Evolutionary conservation across 768 basidiomycete species (phyloP).

Genomic region (Hygrophoropsis aurantiaca): DNA sequence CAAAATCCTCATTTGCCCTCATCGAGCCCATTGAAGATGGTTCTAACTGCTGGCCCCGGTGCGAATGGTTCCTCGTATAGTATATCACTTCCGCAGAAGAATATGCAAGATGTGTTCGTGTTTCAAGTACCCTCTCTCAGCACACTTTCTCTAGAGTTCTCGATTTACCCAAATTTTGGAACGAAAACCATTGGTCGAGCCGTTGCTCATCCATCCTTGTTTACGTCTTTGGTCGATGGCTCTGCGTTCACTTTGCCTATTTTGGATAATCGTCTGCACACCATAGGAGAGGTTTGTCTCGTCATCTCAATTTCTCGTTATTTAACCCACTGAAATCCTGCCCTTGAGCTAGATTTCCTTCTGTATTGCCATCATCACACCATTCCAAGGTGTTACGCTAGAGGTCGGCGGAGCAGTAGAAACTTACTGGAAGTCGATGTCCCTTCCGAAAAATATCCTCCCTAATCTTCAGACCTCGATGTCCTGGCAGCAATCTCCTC

Average conservation of each 20-base stretch:
- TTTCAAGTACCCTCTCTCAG: conserved; percentile 83
- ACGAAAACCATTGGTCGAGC: conserved; percentile 95
- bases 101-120: conserved; percentile 69
- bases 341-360: conserved; percentile 67
- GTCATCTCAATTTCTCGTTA: background rate
- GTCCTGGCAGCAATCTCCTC: conserved; percentile 32
- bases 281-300: conserved; percentile 82
- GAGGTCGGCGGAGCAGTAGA: conserved; percentile 94
- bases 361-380: conserved; percentile 81
- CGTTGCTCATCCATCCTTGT: conserved; percentile 76
- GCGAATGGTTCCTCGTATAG: conserved; percentile 87
- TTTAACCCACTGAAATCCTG: background rate
- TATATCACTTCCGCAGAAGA: conserved; percentile 79
- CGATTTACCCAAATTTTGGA: conserved; percentile 95
- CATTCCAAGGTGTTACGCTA: conserved; percentile 89
- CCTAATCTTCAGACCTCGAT: conserved; percentile 36
- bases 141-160: conserved; percentile 82
- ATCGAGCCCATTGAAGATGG: conserved; percentile 83
- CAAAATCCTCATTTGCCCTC: conserved; percentile 69
- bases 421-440: conserved; percentile 95
- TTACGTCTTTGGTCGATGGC: conserved; percentile 55
- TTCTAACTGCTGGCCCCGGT: conserved; percentile 87
- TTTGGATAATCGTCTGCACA: conserved; percentile 87
- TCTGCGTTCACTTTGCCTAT: conserved; percentile 67
- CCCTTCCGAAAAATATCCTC: conserved; percentile 26